Base-by-base conservation (phyloP, 2,329 filamentous ascomycete species). In the Colletotrichum sp. region DNA sequence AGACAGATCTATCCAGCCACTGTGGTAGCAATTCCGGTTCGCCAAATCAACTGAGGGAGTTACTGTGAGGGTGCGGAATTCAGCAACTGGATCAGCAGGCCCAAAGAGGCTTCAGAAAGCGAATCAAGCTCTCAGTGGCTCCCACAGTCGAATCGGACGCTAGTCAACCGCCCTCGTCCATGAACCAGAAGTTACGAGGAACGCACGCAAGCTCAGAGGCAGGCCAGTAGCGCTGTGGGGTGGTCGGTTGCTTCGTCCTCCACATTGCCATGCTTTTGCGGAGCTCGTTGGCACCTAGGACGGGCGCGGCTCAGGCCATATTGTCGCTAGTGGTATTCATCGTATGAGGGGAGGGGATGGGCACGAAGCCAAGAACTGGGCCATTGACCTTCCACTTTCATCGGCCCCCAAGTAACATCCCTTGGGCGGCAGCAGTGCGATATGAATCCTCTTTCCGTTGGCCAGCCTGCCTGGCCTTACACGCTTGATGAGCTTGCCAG, bases 61-160 rank as follows among this genome's bases (percentile, higher is more conserved):
- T n/a, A 48, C 6, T 48, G 18, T 22, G 39, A 48, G 39, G 22
- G 71, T 56, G 73, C 73, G 73, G 73, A 75, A 75, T 62, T 64
- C 69, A 68, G 13, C 22, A 68, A 39, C 65, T 58, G 28, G 25
- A 36, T 22, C 64, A 56, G 56, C 36, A 16, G 28, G 64, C 76
- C 75, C 64, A 70, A 77, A 77, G 39, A 78, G 76, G 76, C 76
- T 78, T 71, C 30, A 48, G 32, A 77, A 77, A 78, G 76, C 76
- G 76, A 78, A 78, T 64, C 65, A 64, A 56, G 55, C 62, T 69
- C 75, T 70, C 27, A 77, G 64, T 78, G 76, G 76, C 68, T 77
- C 66, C 62, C 60, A 75, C 28, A 64, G 10, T 15, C 55, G 32
- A 39, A 74, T 75, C 76, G 74, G 55, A 73, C 73, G 69, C 76